These are phyloP conservation scores for Adenanthera pavonina DNA, from an alignment of 306 rosid genomes.

Conservation along the genomic window DNA sequence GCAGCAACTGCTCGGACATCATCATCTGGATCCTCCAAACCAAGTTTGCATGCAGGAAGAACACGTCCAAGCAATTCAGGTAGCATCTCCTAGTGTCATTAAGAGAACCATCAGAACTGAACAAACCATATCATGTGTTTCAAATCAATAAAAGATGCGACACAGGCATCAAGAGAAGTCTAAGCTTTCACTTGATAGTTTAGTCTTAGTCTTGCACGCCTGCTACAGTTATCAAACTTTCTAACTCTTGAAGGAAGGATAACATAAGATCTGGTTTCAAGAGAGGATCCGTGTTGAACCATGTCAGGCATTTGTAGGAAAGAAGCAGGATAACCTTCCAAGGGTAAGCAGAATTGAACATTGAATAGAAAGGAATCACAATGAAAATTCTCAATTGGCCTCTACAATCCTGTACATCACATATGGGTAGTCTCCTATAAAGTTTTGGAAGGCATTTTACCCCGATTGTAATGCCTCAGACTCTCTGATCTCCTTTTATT, in stretches of 20 bases:
- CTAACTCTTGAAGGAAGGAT: conserved; percentile 17
- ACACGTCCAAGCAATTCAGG: conserved; percentile 78
- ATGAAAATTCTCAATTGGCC: conserved; percentile 11
- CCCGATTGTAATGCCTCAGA: neutral
- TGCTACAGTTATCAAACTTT: conserved; percentile 1
- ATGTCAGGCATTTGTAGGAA: neutral
- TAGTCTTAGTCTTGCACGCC: conserved; percentile 13
- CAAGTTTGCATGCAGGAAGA: conserved; percentile 95
- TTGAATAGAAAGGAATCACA: conserved; percentile 1
- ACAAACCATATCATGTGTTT: conserved; percentile 22
- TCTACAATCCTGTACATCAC: neutral
- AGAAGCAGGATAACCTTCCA: neutral
- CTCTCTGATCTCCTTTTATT: neutral
- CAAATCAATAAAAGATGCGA: neutral
- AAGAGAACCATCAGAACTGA: conserved; percentile 41
- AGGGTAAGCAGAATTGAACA: neutral
- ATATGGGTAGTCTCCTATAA: neutral
- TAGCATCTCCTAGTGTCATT: conserved; percentile 80
- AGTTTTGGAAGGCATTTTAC: neutral
- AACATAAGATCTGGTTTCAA: conserved; percentile 17
- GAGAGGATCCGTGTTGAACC: neutral
- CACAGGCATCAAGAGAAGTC: neutral
- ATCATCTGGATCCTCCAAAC: conserved; percentile 96
- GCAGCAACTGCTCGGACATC: conserved; percentile 99
- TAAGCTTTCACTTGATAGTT: conserved; percentile 23